phyloP scores from a whole-genome alignment of 129 eudicot species.

The Deinandra increscens region DNA sequence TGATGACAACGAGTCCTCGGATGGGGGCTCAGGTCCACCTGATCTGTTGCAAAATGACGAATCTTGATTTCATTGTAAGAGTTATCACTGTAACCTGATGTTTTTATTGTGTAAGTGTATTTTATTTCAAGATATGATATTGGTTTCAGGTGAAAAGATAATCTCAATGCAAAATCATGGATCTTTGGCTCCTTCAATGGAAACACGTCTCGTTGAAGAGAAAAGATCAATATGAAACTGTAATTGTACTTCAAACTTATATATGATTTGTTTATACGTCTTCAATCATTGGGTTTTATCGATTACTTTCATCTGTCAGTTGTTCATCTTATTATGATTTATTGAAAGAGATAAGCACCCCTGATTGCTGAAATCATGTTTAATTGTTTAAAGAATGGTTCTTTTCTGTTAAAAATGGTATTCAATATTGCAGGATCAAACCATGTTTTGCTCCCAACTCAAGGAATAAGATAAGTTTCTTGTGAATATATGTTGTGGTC shows the following conservation, averaged over 20 bases:
- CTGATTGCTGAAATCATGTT: neutral
- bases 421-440: neutral
- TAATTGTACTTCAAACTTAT: constrained; percentile 25
- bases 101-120: neutral
- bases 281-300: constrained; percentile 19
- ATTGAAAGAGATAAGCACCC: neutral
- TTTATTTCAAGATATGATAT: constrained; percentile 8
- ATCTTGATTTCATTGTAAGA: constrained; percentile 34
- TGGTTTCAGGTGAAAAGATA: constrained; percentile 19
- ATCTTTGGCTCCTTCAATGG: constrained; percentile 28
- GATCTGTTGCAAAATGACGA: constrained; percentile 32
- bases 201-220: constrained; percentile 18
- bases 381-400: neutral
- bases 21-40: constrained; percentile 50
- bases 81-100: neutral
- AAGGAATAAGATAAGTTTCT: neutral
- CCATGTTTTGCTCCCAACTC: neutral
- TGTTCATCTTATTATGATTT: constrained; percentile 8
- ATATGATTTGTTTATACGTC: constrained; percentile 35
- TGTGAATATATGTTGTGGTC: neutral
- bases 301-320: neutral
- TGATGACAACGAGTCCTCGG: constrained; percentile 57
- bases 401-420: neutral
- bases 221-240: constrained; percentile 26
- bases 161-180: neutral